Evolutionary conservation across 2,329 filamentous ascomycete genomes (phyloP), one percentile per base, ranked within the genome.

Genomic region (Pestalotiopsis sp.): DNA sequence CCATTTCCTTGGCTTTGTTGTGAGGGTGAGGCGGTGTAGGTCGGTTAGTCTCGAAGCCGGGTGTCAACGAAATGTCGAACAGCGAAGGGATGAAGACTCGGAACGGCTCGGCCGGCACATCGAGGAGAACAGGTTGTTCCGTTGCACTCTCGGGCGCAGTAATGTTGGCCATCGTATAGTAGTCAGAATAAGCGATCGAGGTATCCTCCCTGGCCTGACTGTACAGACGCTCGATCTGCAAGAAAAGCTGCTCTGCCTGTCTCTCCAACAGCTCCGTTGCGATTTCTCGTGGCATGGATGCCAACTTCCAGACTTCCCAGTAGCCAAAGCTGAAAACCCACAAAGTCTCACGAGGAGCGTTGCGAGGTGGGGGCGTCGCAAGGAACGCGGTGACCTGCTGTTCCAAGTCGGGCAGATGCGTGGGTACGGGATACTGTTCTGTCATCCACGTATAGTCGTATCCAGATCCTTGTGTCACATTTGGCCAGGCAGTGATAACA

Each of bases 221-320:
- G 70, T 86, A 87, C 4, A 88, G 76, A 12, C 79, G 72, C 69
- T 88, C 86, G 9, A 85, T 76, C 69, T 85, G 81, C 0, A 78
- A 72, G 67, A 87, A 84, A 0, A 88, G 73, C 13, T 81, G 76
- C 12, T 74, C 71, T 4, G 81, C 74, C 38, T 83, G 77, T 4
- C 74, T 71, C 49, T 80, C 80, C 9, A 87, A 69, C 1, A 81
- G 68, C 1, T 75, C 71, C 39, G 81, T 79, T 11, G 82, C 81
- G 0, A 77, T 71, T 9, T 76, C 73, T 11, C 80, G 76, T 0
- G 86, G 85, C 20, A 87, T 73, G 2, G 84, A 79, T 0, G 86
- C 81, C 20, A 88, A 75, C 12, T 83, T 82, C 85, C 85, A 88
- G 64, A 87, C 75, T 68, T 88, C 86, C 85, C 86, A 87, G 38